Evolutionary conservation across 2,329 filamentous ascomycete species (phyloP).

Genomic region (Dactylellina leptospora): DNA sequence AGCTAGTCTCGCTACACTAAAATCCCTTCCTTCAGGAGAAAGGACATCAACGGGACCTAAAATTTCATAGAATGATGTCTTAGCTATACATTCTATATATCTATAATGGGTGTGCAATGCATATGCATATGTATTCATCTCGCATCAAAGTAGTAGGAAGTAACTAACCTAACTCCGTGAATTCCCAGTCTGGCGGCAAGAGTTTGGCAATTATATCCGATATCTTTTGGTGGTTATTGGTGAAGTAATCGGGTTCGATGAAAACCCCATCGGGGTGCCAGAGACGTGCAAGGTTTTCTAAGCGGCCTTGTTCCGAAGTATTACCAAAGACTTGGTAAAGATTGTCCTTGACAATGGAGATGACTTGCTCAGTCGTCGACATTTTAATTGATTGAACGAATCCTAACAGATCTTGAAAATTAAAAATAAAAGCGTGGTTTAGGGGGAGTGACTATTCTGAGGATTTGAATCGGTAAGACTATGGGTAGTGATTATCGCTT

Average conservation of each 20-base stretch:
- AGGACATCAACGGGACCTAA: constrained; percentile 24
- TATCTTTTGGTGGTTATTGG: constrained; percentile 17
- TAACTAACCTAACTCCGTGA: constrained; percentile 26
- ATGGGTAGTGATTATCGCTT: too few relatives aligned
- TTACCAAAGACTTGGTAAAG: constrained; percentile 24
- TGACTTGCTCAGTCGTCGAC: constrained; percentile 18
- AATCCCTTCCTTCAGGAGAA: constrained; percentile 14
- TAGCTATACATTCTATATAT: background rate
- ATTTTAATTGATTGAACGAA: constrained; percentile 1
- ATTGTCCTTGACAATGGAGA: constrained; percentile 20
- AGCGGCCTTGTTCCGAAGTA: constrained; percentile 20
- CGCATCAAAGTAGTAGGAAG: too few relatives aligned
- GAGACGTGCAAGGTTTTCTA: constrained; percentile 19
- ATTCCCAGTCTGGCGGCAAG: constrained; percentile 27
- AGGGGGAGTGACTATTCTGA: too few relatives aligned
- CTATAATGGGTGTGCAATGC: too few relatives aligned
- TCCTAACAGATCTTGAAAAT: too few relatives aligned
- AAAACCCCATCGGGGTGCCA: constrained; percentile 32
- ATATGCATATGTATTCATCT: too few relatives aligned
- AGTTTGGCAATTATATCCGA: constrained; percentile 9
- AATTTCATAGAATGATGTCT: background rate
- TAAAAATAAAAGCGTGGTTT: too few relatives aligned
- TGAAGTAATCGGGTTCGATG: constrained; percentile 7
- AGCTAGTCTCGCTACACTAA: constrained; percentile 19
- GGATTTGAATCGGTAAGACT: too few relatives aligned